Base-by-base conservation (phyloP, 257 asterid species). In the Lycium ferocissimum region DNA sequence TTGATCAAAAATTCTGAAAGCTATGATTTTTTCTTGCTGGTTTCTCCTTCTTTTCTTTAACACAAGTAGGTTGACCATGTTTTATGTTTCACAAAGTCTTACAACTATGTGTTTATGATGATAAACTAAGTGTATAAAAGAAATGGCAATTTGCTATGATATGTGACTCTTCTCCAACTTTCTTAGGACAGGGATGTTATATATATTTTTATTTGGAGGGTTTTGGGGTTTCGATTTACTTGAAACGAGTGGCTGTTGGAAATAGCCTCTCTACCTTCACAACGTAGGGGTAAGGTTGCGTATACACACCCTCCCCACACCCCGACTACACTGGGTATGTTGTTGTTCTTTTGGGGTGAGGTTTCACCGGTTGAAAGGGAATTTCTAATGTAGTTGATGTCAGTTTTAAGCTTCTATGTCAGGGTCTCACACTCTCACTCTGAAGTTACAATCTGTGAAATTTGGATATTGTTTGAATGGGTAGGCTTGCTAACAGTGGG, bases 111-210 rank as follows among this genome's bases (percentile, higher is more conserved):
- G 26, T 7, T 78, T 8, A 14, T 78, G 65, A 53, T 33, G 82
- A 49, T 75, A 14, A 26, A 78, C 14, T 7, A 22, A 78, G 65
- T 26, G 26, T 53, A 26, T 65, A 4, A 26, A 78, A 13, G 82
- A 53, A 53, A 78, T 78, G 63, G 9, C 56, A 78, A 51, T 14
- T 54, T 78, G 82, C 51, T 53, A 53, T 76, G 65, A 78, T 53
- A 53, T 53, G 49, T 22, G 18, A 53, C 14, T 33, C 47, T 53
- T 47, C 59, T 53, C 81, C 65, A 53, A 26, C 82, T 78, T 78
- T 15, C 81, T 62, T 43, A 22, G 62, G 62, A 22, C 57, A 12
- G 65, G 63, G 17, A 78, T 53, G 65, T 2, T 78, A 26, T 78
- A 26, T 78, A 78, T 53, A 26, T 78, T 53, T 78, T 53, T 53